A percentile compares a stretch with the other conserved stretches of the same genome.
phyloP scores from a whole-genome alignment of 208 protist species.

The Leishmania turanica region DNA sequence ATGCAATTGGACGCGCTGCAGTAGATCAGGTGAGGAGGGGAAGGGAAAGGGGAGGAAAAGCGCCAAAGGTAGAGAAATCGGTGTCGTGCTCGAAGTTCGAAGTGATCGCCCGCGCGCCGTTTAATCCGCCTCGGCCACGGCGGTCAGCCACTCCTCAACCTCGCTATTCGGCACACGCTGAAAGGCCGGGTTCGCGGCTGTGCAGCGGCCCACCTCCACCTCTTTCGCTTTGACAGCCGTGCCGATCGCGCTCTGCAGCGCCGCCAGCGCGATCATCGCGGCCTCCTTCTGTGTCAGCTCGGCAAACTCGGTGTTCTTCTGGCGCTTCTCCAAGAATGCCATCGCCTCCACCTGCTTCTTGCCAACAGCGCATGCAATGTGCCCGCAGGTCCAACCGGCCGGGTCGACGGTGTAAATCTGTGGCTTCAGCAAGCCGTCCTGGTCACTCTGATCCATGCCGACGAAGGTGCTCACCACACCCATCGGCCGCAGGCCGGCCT shows the following conservation, averaged over 20 bases:
- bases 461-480: constrained; percentile 94
- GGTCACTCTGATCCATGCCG: constrained; percentile 94
- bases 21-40: not conserved
- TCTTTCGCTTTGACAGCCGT: constrained; percentile 73
- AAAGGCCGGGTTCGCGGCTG: constrained; percentile 39
- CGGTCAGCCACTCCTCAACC: constrained; percentile 90
- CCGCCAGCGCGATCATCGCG: constrained; percentile 83
- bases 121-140: constrained; percentile 87
- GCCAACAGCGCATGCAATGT: constrained; percentile 91
- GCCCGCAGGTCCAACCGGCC: constrained; percentile 93
- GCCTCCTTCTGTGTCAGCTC: constrained; percentile 74
- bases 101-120: not conserved
- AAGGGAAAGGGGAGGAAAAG: not conserved
- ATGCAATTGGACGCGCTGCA: not conserved
- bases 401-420: constrained; percentile 96
- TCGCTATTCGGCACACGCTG: constrained; percentile 62
- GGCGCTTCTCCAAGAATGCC: constrained; percentile 97
- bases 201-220: constrained; percentile 85
- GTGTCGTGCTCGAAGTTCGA: not conserved
- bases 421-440: constrained; percentile 73
- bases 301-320: constrained; percentile 89
- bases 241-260: constrained; percentile 79
- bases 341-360: constrained; percentile 96
- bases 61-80: not conserved
- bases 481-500: constrained; percentile 95